Conservation (phyloP, 2,329 filamentous ascomycete species). For the Capronia americana region DNA sequence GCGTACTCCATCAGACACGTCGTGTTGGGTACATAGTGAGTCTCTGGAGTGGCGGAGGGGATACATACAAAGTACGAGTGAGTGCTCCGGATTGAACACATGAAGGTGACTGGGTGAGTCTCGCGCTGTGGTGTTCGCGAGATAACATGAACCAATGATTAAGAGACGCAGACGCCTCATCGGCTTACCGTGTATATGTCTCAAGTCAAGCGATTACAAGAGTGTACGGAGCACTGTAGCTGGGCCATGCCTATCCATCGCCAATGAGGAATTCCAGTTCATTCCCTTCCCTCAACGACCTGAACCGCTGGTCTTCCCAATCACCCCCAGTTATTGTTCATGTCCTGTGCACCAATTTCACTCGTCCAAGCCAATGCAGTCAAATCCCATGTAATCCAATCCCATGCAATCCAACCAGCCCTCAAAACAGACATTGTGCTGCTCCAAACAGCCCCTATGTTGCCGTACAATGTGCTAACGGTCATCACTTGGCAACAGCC, state of each 20-base stretch:
- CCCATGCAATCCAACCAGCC: not conserved
- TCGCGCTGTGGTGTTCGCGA: not conserved
- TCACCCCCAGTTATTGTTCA: not conserved
- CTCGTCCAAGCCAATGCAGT: not conserved
- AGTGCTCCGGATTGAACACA: too few species aligned
- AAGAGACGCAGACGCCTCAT: not conserved
- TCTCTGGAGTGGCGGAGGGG: too few species aligned
- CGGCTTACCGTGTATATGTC: not conserved
- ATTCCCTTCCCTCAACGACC: not conserved
- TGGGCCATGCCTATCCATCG: not conserved
- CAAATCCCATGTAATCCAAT: not conserved
- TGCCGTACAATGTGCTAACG: not conserved
- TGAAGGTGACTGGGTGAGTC: too few species aligned
- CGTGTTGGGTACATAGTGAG: too few species aligned
- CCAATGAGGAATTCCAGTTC: not conserved
- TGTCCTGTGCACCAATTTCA: not conserved
- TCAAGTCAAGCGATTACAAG: not conserved
- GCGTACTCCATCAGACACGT: too few species aligned
- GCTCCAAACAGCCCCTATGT: not conserved
- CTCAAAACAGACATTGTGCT: not conserved
- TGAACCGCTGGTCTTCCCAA: not conserved
- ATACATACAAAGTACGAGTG: too few species aligned
- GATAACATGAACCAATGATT: not conserved
- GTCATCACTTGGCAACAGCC: conserved; percentile 11
- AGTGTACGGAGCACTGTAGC: not conserved